Evolutionary conservation across 2,329 filamentous ascomycete genomes (phyloP).

Genomic region (Trichoderma endophyticum): DNA sequence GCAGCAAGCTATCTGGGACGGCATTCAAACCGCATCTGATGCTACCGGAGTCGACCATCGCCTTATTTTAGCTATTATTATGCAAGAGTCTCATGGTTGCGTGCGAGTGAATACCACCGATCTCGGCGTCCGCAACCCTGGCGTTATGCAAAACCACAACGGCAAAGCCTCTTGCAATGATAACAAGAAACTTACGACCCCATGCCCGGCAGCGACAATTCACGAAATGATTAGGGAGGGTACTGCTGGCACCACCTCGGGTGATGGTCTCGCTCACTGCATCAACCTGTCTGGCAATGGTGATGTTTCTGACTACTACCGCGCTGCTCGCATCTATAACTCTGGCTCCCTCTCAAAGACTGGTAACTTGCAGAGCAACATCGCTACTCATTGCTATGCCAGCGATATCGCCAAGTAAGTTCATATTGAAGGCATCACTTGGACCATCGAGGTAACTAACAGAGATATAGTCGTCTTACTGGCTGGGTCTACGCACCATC

Average conservation of each 20-base stretch:
- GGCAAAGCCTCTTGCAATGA: constrained; percentile 38
- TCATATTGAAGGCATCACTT: too few species aligned
- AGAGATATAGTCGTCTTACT: constrained; percentile 22
- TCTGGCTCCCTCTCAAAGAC: constrained; percentile 23
- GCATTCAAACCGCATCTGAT: constrained; percentile 33
- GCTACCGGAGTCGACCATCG: constrained; percentile 36
- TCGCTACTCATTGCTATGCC: constrained; percentile 24
- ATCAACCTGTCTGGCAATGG: constrained; percentile 8
- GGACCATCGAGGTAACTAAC: neutral
- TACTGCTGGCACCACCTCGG: constrained; percentile 38
- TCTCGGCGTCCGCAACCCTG: constrained; percentile 42
- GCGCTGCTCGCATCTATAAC: constrained; percentile 25
- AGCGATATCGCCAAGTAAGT: constrained; percentile 23
- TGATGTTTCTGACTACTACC: constrained; percentile 21
- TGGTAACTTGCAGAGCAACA: constrained; percentile 22
- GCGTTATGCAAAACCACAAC: constrained; percentile 40
- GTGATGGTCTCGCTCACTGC: constrained; percentile 37
- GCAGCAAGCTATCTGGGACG: constrained; percentile 21
- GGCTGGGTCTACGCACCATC: constrained; percentile 24
- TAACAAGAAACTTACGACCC: constrained; percentile 23
- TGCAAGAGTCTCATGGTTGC: constrained; percentile 46
- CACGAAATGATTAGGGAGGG: constrained; percentile 41
- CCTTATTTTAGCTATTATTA: constrained; percentile 42
- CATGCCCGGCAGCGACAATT: constrained; percentile 28
- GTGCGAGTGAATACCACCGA: constrained; percentile 40